These are phyloP conservation scores for Auricularia heimuer DNA, from an alignment of 768 basidiomycete genomes.

Conservation along the genomic window DNA sequence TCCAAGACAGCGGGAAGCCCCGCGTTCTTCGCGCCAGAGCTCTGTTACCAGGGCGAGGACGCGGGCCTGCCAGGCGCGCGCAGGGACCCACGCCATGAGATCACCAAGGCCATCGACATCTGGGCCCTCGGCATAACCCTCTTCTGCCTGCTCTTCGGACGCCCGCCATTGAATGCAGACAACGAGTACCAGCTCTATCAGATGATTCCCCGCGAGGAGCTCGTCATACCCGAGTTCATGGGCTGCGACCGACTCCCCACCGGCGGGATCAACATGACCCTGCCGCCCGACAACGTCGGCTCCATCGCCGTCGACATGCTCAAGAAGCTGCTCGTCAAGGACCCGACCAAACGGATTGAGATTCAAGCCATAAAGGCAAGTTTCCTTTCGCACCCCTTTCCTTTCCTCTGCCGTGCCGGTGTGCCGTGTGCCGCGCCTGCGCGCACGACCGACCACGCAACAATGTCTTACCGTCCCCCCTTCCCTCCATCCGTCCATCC, in stretches of 20 bases:
- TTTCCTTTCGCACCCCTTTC: constrained; percentile 14
- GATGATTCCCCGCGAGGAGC: constrained; percentile 69
- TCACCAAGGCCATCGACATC: constrained; percentile 91
- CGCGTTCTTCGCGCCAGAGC: constrained; percentile 92
- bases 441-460: not conserved
- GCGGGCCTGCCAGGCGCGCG: constrained; percentile 20
- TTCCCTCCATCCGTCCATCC: constrained; percentile 2
- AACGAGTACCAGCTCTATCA: constrained; percentile 72
- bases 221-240: constrained; percentile 57
- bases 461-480: not conserved
- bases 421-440: constrained; percentile 15
- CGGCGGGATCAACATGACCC: constrained; percentile 44
- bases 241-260: constrained; percentile 59
- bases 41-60: constrained; percentile 53
- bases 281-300: constrained; percentile 33
- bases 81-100: constrained; percentile 30
- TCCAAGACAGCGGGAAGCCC: constrained; percentile 92
- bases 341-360: constrained; percentile 60
- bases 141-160: constrained; percentile 87
- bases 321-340: constrained; percentile 73
- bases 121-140: constrained; percentile 97
- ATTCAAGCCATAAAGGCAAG: constrained; percentile 76
- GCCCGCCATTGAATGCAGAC: constrained; percentile 37
- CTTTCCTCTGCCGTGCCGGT: constrained; percentile 17
- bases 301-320: constrained; percentile 59